Percentiles rank a stretch among this genome's conserved stretches.
Evolutionary conservation across 768 basidiomycete species (phyloP).

Genomic region (Panaeolus cyanescens): DNA sequence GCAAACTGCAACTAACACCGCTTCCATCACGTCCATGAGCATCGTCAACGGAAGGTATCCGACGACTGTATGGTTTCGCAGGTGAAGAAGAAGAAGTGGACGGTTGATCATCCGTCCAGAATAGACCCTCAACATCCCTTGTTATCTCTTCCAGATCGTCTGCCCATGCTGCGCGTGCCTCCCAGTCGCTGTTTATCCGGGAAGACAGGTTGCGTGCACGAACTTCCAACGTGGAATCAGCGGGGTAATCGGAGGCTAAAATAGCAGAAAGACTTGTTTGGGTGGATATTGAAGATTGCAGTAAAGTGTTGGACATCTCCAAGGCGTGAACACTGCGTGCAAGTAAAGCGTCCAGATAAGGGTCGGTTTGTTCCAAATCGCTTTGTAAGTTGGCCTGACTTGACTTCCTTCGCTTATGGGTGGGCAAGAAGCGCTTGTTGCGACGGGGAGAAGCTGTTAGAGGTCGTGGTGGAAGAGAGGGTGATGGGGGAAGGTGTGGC

Average conservation of each 20-base stretch:
- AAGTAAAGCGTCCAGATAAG: slow-evolving; percentile 74
- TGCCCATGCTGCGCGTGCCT: slow-evolving; percentile 58
- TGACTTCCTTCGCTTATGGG: slow-evolving; percentile 32
- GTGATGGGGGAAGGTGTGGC: slow-evolving; percentile 26
- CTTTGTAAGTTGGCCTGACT: slow-evolving; percentile 6
- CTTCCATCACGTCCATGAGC: slow-evolving; percentile 8
- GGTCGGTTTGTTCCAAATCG: slow-evolving; percentile 39
- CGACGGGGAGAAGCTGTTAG: slow-evolving; percentile 36
- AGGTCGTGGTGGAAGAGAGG: slow-evolving; percentile 18
- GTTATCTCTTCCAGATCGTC: slow-evolving; percentile 70
- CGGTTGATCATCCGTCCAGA: slow-evolving; percentile 33
- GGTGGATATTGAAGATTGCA: slow-evolving; percentile 76
- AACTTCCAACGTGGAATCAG: slow-evolving; percentile 48
- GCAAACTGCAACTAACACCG: slow-evolving; percentile 26
- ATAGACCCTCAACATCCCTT: slow-evolving; percentile 60
- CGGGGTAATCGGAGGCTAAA: slow-evolving; percentile 45
- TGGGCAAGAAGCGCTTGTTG: slow-evolving; percentile 26
- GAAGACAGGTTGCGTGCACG: slow-evolving; percentile 55
- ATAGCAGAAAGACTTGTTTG: slow-evolving; percentile 54
- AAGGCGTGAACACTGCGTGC: slow-evolving; percentile 83
- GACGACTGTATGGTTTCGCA: neutral
- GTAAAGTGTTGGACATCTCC: slow-evolving; percentile 80
- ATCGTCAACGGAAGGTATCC: neutral
- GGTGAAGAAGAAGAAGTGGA: neutral
- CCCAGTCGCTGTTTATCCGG: slow-evolving; percentile 47